A percentile compares a stretch with the other conserved stretches of the same genome.
Evolutionary conservation across 768 basidiomycete genomes (phyloP).

Genomic region (Xerocomus potaroensis): DNA sequence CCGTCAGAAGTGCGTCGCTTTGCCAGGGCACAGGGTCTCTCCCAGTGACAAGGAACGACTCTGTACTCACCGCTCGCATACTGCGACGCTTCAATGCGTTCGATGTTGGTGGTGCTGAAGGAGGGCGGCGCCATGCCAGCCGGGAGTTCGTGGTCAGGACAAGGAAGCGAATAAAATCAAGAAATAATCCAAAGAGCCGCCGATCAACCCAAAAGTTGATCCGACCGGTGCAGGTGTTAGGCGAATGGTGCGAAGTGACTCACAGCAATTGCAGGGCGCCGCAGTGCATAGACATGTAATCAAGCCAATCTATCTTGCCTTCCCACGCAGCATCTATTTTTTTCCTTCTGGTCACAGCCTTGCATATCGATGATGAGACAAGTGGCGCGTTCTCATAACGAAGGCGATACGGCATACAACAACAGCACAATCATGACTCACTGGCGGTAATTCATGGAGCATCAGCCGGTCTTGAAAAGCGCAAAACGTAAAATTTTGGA

Average conservation of each 20-base stretch:
- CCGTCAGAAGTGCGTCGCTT: conserved; percentile 1
- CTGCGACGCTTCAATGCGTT: conserved; percentile 14
- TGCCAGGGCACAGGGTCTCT: background rate
- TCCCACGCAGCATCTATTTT: background rate
- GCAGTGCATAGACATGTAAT: background rate
- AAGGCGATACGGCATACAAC: conserved; percentile 3
- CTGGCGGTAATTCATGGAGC: background rate
- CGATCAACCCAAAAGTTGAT: conserved; percentile 5
- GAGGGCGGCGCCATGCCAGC: conserved; percentile 11
- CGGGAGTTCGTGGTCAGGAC: background rate
- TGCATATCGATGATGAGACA: conserved; percentile 18
- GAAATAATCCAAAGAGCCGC: background rate
- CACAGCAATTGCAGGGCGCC: background rate
- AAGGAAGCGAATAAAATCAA: background rate
- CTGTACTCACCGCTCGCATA: conserved; percentile 25
- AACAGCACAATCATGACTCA: conserved; percentile 13
- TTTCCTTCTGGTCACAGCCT: conserved; percentile 12
- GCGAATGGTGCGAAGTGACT: background rate
- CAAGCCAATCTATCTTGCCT: background rate
- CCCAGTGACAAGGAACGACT: too few species aligned
- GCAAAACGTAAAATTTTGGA: conserved; percentile 7
- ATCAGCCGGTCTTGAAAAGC: background rate
- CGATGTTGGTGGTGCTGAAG: background rate
- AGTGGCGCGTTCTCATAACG: background rate
- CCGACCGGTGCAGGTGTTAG: conserved; percentile 1